Conservation (phyloP, 2,329 filamentous ascomycete species). For the Seiridium cupressi region DNA sequence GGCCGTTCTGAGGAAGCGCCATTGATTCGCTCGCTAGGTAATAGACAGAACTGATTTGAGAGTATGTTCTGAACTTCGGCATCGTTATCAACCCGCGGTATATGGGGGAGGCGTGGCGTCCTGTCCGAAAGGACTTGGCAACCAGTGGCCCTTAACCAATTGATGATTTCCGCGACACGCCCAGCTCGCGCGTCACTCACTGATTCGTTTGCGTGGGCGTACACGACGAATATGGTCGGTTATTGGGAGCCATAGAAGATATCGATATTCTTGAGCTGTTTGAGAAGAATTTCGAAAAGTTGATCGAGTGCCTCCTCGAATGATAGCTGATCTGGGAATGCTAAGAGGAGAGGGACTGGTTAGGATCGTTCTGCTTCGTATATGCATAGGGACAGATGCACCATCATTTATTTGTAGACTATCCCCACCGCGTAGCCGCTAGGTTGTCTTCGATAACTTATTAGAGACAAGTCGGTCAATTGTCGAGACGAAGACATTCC, state of each 20-base stretch:
- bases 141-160: slow-evolving; percentile 2
- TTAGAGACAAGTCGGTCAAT: too few relatives aligned
- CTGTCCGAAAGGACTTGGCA: slow-evolving; percentile 6
- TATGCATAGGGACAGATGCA: too few relatives aligned
- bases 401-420: too few relatives aligned
- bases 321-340: too few relatives aligned
- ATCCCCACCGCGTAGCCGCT: too few relatives aligned
- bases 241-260: slow-evolving; percentile 5
- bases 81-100: not conserved
- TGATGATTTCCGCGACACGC: not conserved
- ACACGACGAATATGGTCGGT: slow-evolving; percentile 11
- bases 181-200: not conserved
- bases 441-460: too few relatives aligned
- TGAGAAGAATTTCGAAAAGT: not conserved
- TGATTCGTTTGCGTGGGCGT: slow-evolving; percentile 10
- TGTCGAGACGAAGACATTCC: too few relatives aligned
- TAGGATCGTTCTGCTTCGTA: too few relatives aligned
- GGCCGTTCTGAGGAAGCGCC: not conserved
- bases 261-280: not conserved
- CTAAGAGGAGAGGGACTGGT: too few relatives aligned
- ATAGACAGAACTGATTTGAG: slow-evolving; percentile 6
- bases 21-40: not conserved
- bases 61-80: slow-evolving; percentile 8
- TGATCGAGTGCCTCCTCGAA: not conserved
- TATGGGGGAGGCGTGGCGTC: not conserved